Base-by-base conservation (phyloP, 257 asterid species). In the Striga asiatica region DNA sequence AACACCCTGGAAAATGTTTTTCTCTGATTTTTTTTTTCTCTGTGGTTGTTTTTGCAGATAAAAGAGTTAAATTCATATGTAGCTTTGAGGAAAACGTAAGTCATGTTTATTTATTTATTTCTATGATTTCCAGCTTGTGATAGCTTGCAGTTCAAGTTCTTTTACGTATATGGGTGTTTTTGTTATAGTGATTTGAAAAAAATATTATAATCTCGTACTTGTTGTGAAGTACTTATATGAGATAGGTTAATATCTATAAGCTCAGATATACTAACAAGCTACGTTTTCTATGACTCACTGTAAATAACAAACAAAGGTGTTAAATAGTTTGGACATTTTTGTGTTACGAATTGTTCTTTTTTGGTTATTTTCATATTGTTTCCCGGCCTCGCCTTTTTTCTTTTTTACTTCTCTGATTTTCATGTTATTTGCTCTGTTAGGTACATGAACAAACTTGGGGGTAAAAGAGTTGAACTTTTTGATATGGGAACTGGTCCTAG, bases 51-150 rank as follows among this genome's bases (percentile, higher is more conserved):
- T 62, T 66, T 79, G 75, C 97, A 89, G 97, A 81, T 89, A 77
- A 89, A 89, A 76, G 95, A 85, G 84, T 80, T 89, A 71, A 89
- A 89, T 73, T 85, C 97, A 47, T 85, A 82, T 55, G 97, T 89
- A 66, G 97, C 94, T 54, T 66, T 83, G 82, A 85, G 97, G 71
- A 89, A 89, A 72, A 89, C 95, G 95, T 85, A 67, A 85, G n/a
- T n/a, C n/a, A n/a, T n/a, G 95, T 75, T 66, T 23, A 12, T 52
- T n/a, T 35, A 56, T 45, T 62, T 12, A 62, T 29, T 29, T n/a
- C n/a, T 1, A 29, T 7, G 20, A 10, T 23, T 56, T 55, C 54
- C 16, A 24, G 55, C 47, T 19, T 39, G 45, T 49, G 62, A 47
- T 54, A 4, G 34, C 25, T 54, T 65, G 35, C 39, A 22, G 48